Evolutionary conservation across 805 yeast genomes (phyloP), one percentile per base, ranked within the genome.

Genomic region (Hemisphaericaspora nanyangensis): DNA sequence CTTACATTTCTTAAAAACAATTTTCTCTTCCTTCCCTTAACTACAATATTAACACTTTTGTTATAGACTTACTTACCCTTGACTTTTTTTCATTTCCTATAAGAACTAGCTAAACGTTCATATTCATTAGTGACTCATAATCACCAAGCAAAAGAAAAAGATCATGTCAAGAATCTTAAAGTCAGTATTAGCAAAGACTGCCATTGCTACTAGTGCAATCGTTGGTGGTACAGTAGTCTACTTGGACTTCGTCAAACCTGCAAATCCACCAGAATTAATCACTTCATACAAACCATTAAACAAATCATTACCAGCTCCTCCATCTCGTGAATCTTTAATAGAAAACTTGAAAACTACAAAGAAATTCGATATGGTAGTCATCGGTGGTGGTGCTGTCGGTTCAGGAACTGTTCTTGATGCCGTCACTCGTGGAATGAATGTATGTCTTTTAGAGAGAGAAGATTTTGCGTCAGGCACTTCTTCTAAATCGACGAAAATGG

Each of bases 311-410:
- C 65, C 72, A 4, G 49, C 70, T 13, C 82, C 83, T 37, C 85
- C 86, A 18, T 40, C 79, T 1, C 69, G 91, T 57, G 60, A 63
- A 3, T 77, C 75, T 34, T 58, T 82, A 43, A 46, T 83, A 36
- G 54, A 68, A 4, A 72, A 71, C 43, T 58, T 82, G 42, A 67
- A 66, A 3, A 42, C 50, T 12, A 46, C 64, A 34, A 61, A 76
- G 38, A 74, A 82, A 56, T 81, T 76, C 54, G 97, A 91, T 58
- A 75, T 90, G n/a, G 65, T 90, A 47, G 73, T 90, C 50, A 80
- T 91, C 50, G 98, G 98, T 45, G 97, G 96, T 50, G 98, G 98
- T 58, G 97, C 97, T 29, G 82, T 93, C 12, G 98, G 98, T 46
- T 70, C 96, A 5, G 98, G 97, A 44, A 78, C 87, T 34, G 97